Evolutionary conservation across 192 early-diverging fungal genomes (phyloP).

Genomic region (Rhizophagus prolifer): DNA sequence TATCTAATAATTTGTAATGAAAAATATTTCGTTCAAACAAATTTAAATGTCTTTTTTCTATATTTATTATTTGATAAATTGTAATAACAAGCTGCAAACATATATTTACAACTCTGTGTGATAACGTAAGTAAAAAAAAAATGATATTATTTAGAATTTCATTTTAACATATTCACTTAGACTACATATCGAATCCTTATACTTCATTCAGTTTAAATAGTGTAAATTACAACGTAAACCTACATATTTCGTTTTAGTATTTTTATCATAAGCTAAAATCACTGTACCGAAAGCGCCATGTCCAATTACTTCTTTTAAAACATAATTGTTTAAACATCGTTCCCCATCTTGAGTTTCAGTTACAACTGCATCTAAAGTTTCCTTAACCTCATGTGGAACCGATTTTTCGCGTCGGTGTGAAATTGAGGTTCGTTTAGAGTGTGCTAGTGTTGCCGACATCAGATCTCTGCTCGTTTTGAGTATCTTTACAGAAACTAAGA

Average conservation of each 20-base stretch:
- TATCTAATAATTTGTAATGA: no score
- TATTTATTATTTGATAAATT: no score
- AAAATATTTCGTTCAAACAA: no score
- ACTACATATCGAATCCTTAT: not conserved
- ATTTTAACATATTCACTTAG: not conserved
- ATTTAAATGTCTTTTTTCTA: no score
- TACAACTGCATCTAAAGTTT: conserved; percentile 54
- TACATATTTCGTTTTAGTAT: conserved; percentile 58
- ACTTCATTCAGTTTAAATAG: not conserved
- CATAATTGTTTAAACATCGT: conserved; percentile 83
- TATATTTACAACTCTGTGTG: no score
- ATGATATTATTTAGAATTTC: no score
- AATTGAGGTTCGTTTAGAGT: not conserved
- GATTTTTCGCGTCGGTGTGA: conserved; percentile 14
- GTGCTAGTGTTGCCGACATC: not conserved
- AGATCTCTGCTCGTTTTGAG: not conserved
- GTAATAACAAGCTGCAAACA: no score
- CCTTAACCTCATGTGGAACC: conserved; percentile 11
- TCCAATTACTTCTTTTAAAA: conserved; percentile 75
- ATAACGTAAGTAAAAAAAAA: no score
- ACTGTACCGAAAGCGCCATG: conserved; percentile 90
- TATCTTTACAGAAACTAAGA: not conserved
- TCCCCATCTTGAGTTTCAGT: conserved; percentile 69
- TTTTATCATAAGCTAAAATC: conserved; percentile 63
- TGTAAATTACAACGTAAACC: conserved; percentile 16